Evolutionary conservation across 441 rosid genomes (phyloP).

Genomic region (Raphanus hybrid): DNA sequence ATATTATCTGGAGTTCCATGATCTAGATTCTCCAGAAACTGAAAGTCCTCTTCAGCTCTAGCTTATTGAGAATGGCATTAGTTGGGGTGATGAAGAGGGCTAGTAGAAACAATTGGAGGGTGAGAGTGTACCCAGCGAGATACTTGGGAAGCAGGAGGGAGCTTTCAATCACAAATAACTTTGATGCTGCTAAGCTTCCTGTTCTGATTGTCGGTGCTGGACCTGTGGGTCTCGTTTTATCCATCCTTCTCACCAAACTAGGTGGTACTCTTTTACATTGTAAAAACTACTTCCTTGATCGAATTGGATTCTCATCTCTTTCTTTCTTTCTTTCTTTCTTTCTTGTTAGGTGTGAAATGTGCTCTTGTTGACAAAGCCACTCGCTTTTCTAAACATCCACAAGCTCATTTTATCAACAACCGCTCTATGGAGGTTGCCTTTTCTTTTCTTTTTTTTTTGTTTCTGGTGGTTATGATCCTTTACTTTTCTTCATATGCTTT

Average conservation of each 20-base stretch:
- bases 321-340: background rate
- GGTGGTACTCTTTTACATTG: slow-evolving; percentile 47
- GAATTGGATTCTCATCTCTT: background rate
- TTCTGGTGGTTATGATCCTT: background rate
- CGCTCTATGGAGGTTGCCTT: slow-evolving; percentile 87
- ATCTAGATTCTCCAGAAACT: background rate
- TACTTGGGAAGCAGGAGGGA: slow-evolving; percentile 46
- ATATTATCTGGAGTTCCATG: background rate
- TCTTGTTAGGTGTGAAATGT: slow-evolving; percentile 71
- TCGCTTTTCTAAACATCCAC: slow-evolving; percentile 79
- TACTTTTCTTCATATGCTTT: slow-evolving; percentile 15
- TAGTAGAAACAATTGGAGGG: slow-evolving; percentile 40
- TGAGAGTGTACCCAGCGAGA: no score
- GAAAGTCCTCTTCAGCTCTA: background rate
- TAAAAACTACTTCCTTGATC: background rate
- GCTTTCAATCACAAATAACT: slow-evolving; percentile 31
- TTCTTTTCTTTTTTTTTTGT: background rate
- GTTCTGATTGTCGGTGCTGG: slow-evolving; percentile 96
- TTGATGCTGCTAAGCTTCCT: slow-evolving; percentile 54
- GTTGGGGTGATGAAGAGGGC: slow-evolving; percentile 53
- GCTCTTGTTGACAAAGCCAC: slow-evolving; percentile 77
- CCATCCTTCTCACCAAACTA: slow-evolving; percentile 78
- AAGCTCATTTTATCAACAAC: slow-evolving; percentile 98
- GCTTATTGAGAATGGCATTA: slow-evolving; percentile 50
- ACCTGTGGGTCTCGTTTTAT: slow-evolving; percentile 94